These are phyloP conservation scores for Epichloe scottii DNA, from an alignment of 2,329 filamentous ascomycete species.

Conservation along the genomic window DNA sequence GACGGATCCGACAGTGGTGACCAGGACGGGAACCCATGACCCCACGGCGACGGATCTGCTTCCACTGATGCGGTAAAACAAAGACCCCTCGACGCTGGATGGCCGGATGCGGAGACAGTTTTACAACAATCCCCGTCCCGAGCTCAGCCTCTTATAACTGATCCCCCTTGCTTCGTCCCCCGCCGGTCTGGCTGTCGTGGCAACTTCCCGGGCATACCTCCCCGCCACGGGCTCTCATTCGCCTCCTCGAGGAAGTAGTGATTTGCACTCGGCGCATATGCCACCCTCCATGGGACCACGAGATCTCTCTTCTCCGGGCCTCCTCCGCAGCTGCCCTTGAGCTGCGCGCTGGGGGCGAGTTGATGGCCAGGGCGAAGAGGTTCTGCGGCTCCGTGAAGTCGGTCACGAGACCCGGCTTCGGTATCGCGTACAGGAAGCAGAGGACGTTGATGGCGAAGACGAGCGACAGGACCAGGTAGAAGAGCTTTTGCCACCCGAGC, in stretches of 20 bases:
- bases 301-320: constrained; percentile 24
- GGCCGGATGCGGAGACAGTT: background rate
- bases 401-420: constrained; percentile 49
- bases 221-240: constrained; percentile 13
- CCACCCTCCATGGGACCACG: constrained; percentile 29
- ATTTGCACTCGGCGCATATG: constrained; percentile 23
- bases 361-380: constrained; percentile 59
- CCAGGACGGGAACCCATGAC: constrained; percentile 12
- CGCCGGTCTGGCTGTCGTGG: constrained; percentile 11
- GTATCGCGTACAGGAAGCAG: constrained; percentile 49
- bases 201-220: constrained; percentile 14
- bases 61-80: too few relatives aligned
- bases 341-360: constrained; percentile 31
- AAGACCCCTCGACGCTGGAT: background rate
- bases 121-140: constrained; percentile 15
- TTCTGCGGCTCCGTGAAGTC: constrained; percentile 72
- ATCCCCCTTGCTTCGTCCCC: constrained; percentile 4
- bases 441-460: constrained; percentile 57
- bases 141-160: constrained; percentile 20
- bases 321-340: constrained; percentile 26
- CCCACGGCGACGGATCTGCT: constrained; percentile 10
- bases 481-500: constrained; percentile 47
- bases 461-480: constrained; percentile 52
- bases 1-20: constrained; percentile 12
- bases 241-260: constrained; percentile 33